Conservation (phyloP, 2,329 filamentous ascomycete genomes). For the Fusarium miscanthi region DNA sequence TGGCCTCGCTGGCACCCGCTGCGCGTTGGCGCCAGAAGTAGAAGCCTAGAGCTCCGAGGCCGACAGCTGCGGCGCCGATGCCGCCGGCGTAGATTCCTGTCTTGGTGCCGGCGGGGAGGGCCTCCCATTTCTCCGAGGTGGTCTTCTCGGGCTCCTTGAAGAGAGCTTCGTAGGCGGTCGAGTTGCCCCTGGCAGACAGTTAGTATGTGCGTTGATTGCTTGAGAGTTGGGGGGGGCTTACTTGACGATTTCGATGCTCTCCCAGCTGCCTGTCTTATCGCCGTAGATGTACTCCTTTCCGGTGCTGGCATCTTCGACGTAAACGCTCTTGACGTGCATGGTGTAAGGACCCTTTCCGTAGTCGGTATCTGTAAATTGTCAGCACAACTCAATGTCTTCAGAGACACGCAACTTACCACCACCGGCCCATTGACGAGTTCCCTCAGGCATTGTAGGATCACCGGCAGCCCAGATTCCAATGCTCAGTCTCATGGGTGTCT, state of each 20-base stretch:
- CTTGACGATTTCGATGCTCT: constrained; percentile 70
- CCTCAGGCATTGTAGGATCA: constrained; percentile 63
- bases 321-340: constrained; percentile 76
- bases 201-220: neutral
- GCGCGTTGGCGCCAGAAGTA: constrained; percentile 68
- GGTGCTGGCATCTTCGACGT: constrained; percentile 67
- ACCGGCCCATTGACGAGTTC: constrained; percentile 76
- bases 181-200: constrained; percentile 62
- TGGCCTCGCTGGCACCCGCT: constrained; percentile 63
- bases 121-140: constrained; percentile 64
- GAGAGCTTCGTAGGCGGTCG: constrained; percentile 62
- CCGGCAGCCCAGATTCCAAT: constrained; percentile 75
- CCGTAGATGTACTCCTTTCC: constrained; percentile 74
- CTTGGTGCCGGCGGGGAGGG: constrained; percentile 62
- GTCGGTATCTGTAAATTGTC: constrained; percentile 60
- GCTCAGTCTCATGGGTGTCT: constrained; percentile 79
- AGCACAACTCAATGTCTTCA: neutral
- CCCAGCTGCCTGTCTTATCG: constrained; percentile 69
- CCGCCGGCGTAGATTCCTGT: constrained; percentile 63
- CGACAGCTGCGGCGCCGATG: constrained; percentile 56
- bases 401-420: constrained; percentile 51
- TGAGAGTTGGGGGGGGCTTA: constrained; percentile 51
- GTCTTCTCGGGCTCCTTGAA: constrained; percentile 54
- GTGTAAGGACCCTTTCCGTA: constrained; percentile 74
- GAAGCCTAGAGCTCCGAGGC: constrained; percentile 57